Percentiles rank a stretch among this genome's conserved stretches.
phyloP scores from a whole-genome alignment of 768 basidiomycete genomes.

The Boletus speciosus region DNA sequence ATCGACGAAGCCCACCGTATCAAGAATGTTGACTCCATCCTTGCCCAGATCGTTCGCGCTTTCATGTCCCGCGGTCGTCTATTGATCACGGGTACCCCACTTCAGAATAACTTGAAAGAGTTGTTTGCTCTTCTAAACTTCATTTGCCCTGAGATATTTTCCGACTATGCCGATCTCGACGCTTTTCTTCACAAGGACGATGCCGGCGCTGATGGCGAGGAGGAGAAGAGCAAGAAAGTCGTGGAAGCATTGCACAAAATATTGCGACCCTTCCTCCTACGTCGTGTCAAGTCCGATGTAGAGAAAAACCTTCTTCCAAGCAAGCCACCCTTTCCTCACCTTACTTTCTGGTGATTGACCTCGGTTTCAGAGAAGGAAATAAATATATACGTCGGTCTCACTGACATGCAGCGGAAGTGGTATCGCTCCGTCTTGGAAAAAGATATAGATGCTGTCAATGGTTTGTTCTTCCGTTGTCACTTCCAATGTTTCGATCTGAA shows the following conservation, averaged over 20 bases:
- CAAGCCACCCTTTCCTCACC: conserved; percentile 29
- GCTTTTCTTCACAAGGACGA: conserved; percentile 91
- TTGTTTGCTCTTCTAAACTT: conserved; percentile 91
- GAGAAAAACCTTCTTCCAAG: conserved; percentile 95
- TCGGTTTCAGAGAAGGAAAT: conserved; percentile 82
- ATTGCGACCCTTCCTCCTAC: conserved; percentile 87
- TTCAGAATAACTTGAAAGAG: conserved; percentile 97
- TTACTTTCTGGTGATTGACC: neutral
- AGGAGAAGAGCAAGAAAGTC: conserved; percentile 85
- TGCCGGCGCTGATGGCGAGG: conserved; percentile 59
- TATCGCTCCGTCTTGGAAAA: conserved; percentile 95
- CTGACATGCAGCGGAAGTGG: conserved; percentile 98
- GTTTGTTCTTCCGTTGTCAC: conserved; percentile 35
- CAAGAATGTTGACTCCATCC: conserved; percentile 96
- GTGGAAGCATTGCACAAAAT: conserved; percentile 98
- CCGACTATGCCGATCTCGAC: conserved; percentile 87
- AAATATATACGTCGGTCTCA: conserved; percentile 95
- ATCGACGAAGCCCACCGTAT: conserved; percentile 99
- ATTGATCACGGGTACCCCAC: conserved; percentile 93
- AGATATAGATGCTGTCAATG: conserved; percentile 98
- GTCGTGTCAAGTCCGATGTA: conserved; percentile 94
- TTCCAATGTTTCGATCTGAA: neutral
- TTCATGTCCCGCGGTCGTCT: conserved; percentile 87
- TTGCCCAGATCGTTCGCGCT: conserved; percentile 89
- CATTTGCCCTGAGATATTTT: conserved; percentile 95